These are phyloP conservation scores for Pseudogymnoascus sp. DNA, from an alignment of 2,329 filamentous ascomycete genomes.

Conservation along the genomic window DNA sequence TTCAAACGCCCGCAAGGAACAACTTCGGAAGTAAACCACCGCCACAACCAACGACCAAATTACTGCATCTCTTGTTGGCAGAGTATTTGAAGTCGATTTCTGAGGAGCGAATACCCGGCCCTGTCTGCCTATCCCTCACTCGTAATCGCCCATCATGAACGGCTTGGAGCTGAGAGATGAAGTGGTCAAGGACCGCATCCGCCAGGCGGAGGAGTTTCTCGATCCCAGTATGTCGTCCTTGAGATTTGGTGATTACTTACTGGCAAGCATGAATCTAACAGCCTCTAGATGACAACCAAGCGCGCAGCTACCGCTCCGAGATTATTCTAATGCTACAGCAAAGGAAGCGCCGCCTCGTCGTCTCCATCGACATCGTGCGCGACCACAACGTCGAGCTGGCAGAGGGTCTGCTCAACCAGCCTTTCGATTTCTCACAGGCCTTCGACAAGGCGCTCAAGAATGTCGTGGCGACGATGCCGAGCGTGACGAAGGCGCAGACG, in stretches of 20 bases:
- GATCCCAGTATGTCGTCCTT: constrained; percentile 65
- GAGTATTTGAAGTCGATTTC: not conserved
- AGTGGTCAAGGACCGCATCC: constrained; percentile 73
- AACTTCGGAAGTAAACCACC: not conserved
- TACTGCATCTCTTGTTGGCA: not conserved
- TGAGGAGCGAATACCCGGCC: not conserved
- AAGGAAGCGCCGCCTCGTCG: constrained; percentile 55
- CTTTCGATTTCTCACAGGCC: constrained; percentile 80
- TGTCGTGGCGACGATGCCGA: constrained; percentile 71
- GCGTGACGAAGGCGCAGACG: constrained; percentile 67
- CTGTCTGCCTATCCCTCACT: not conserved
- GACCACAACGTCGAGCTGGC: constrained; percentile 79
- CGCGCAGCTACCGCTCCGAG: constrained; percentile 75
- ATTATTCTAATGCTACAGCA: constrained; percentile 72
- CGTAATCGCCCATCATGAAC: constrained; percentile 44
- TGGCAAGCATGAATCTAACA: constrained; percentile 23
- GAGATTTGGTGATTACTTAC: not conserved
- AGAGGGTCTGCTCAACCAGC: constrained; percentile 66
- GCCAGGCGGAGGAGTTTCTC: constrained; percentile 83
- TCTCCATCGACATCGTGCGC: constrained; percentile 85
- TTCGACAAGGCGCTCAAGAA: constrained; percentile 89
- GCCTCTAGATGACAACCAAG: constrained; percentile 43
- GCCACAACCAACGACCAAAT: not conserved
- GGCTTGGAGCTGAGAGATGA: constrained; percentile 72
- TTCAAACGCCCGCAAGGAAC: not conserved